These are phyloP conservation scores for Penicillium daleae DNA, from an alignment of 495 filamentous ascomycete genomes.

Conservation along the genomic window DNA sequence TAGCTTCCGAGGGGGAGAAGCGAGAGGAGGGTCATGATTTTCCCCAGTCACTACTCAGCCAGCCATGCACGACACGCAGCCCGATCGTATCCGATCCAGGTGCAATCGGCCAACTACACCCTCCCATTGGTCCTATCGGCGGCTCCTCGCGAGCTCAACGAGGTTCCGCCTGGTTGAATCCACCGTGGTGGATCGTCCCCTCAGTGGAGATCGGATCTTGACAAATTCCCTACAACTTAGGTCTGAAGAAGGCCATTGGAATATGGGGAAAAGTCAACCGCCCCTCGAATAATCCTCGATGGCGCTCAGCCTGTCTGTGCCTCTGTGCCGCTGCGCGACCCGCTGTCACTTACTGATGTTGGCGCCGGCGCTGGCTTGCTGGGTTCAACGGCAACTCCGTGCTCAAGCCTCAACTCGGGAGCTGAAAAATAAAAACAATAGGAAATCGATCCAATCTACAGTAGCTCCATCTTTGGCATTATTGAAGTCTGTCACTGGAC, in stretches of 20 bases:
- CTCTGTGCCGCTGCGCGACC: conserved; percentile 1
- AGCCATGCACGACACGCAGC: conserved; percentile 38
- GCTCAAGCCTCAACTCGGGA: too few species aligned
- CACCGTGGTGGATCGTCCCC: conserved; percentile 12
- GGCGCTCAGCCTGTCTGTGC: conserved; percentile 1
- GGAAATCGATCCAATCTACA: not conserved
- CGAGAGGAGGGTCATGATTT: conserved; percentile 28
- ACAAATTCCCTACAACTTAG: conserved; percentile 25
- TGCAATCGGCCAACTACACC: conserved; percentile 17
- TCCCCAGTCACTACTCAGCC: conserved; percentile 30
- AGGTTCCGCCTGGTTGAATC: conserved; percentile 3
- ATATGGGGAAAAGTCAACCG: conserved; percentile 10
- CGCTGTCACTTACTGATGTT: not conserved
- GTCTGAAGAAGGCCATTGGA: conserved; percentile 13
- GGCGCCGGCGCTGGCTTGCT: not conserved
- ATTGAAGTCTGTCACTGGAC: conserved; percentile 8
- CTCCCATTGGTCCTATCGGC: conserved; percentile 29
- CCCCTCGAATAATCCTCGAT: not conserved
- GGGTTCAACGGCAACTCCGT: conserved; percentile 19
- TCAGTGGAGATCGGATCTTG: conserved; percentile 28
- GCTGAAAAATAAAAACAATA: too few species aligned
- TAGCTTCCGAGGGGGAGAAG: conserved; percentile 29
- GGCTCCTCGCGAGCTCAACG: conserved; percentile 9
- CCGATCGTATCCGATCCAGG: conserved; percentile 26
- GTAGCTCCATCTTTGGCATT: not conserved